Base-by-base conservation (phyloP, 2,329 filamentous ascomycete genomes). In the Akanthomyces lecanii region DNA sequence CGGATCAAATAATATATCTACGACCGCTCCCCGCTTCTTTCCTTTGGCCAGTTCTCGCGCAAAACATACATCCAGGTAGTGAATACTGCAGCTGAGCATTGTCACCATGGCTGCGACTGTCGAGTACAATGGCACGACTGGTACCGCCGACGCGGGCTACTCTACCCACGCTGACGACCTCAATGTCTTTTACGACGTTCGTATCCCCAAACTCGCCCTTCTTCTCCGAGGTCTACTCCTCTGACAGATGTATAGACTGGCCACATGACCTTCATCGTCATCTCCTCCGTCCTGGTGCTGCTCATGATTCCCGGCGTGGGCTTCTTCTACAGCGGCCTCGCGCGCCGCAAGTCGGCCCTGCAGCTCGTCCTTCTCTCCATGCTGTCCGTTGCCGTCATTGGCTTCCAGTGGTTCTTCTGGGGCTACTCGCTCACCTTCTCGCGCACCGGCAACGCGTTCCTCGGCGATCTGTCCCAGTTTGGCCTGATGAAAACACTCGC, bases 351-450 rank as follows among this genome's bases (percentile, higher is more conserved):
- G 80, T 96, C 91, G 0, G 92, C 92, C 4, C 82, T 97, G 61
- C 91, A 91, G 21, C 82, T 97, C 65, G 89, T 96, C 75, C 93
- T 91, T 83, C 83, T 96, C 4, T 90, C 90, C 16, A 85, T 96
- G 79, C 89, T 96, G 79, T 88, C 90, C 18, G 85, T 89, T 4
- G 90, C 86, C 12, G 86, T 96, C 67, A 86, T 92, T 65, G 88
- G 87, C 56, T 96, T 96, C 77, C 91, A 96, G 73, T 97, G 92
- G 92, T 96, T 96, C 81, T 94, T 96, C 81, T 96, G 92, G 92
- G 92, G 92, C 54, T 96, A 94, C 76, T 94, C 90, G 12, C 79
- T 96, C 59, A 84, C 91, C 66, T 96, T 96, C 76, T 92, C 90
- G 7, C 90, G 92, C 75, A 85, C 85, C 25, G 90, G 90, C 63